phyloP scores from a whole-genome alignment of 129 eudicot species.

The Tagetes erecta region DNA sequence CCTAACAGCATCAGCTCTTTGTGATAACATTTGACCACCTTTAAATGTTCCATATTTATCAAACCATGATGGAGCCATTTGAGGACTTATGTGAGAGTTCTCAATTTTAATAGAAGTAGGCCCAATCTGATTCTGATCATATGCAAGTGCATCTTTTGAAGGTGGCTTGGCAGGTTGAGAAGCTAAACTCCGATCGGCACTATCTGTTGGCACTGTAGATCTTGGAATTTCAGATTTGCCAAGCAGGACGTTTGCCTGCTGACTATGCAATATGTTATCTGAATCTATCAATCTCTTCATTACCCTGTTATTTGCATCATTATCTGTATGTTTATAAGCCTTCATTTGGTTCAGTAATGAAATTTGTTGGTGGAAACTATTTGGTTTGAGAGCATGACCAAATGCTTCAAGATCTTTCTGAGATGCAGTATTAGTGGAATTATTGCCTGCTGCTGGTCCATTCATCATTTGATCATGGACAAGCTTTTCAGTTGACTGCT shows the following conservation, averaged over 20 bases:
- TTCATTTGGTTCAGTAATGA: slow-evolving; percentile 70
- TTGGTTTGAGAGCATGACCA: slow-evolving; percentile 75
- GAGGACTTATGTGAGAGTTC: slow-evolving; percentile 56
- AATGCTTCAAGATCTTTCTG: slow-evolving; percentile 81
- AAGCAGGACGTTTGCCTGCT: slow-evolving; percentile 30
- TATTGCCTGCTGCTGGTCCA: slow-evolving; percentile 44
- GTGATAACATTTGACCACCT: slow-evolving; percentile 57
- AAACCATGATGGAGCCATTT: slow-evolving; percentile 94
- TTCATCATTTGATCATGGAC: slow-evolving; percentile 35
- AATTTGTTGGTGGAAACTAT: slow-evolving; percentile 42
- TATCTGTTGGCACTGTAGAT: slow-evolving; percentile 35
- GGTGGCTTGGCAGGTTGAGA: slow-evolving; percentile 40
- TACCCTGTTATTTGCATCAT: slow-evolving; percentile 53
- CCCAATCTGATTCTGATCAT: slow-evolving; percentile 31
- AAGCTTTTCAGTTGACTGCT: slow-evolving; percentile 34
- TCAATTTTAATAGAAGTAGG: slow-evolving; percentile 39
- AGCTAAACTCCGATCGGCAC: slow-evolving; percentile 36
- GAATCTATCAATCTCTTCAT: slow-evolving; percentile 57
- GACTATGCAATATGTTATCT: slow-evolving; percentile 38
- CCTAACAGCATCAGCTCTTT: slow-evolving; percentile 34
- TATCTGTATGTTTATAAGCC: slow-evolving; percentile 48
- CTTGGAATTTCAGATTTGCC: slow-evolving; percentile 47
- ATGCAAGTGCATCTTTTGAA: slow-evolving; percentile 40
- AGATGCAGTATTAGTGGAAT: slow-evolving; percentile 44
- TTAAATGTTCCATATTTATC: slow-evolving; percentile 63